Base-by-base conservation (phyloP, 768 basidiomycete genomes). In the Amyloporia xantha region DNA sequence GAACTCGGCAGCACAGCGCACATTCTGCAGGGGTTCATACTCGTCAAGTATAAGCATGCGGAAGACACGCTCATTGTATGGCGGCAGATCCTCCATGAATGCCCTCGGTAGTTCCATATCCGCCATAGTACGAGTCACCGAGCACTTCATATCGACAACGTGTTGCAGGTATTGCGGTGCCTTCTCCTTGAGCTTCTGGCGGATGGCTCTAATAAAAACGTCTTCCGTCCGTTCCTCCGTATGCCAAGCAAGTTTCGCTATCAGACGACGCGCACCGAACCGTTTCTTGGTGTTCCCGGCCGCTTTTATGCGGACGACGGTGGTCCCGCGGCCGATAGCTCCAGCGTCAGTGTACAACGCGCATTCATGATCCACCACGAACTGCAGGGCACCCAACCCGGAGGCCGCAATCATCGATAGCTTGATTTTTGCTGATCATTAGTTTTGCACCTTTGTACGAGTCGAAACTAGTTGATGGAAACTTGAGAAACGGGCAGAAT, bases 121-220 rank as follows among this genome's bases (percentile, higher is more conserved):
- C 30, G n/a, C 33, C n/a, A 47, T 47, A 7, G 28, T 36, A 21
- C 35, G 21, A 6, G 30, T 38, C 20, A 35, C 12, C 11, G 33
- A 47, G 20, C 30, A 38, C 17, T 47, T 47, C 7, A 47, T n/a
- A 11, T 47, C 45, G 15, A 47, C 45, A 35, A 47, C 37, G 33
- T 47, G 45, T 20, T 12, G 19, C 11, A 47, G 45, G 23, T 47
- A 38, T 15, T 21, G 19, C 4, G 4, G 30, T 5, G 13, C 19
- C 19, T 33, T 36, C 25, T 47, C 11, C 7, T 20, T 10, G 17
- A 47, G 12, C 5, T 9, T 19, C 20, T 9, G 19, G 12, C 36
- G 45, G 10, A 47, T 23, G 9, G n/a, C n/a, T 10, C 11, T 35
- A 17, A 47, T 27, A 25, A 47, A 35, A 12, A 13, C 11, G 30